These are phyloP conservation scores for Aspergillus sp. DNA, from an alignment of 2,329 filamentous ascomycete species.

Conservation along the genomic window DNA sequence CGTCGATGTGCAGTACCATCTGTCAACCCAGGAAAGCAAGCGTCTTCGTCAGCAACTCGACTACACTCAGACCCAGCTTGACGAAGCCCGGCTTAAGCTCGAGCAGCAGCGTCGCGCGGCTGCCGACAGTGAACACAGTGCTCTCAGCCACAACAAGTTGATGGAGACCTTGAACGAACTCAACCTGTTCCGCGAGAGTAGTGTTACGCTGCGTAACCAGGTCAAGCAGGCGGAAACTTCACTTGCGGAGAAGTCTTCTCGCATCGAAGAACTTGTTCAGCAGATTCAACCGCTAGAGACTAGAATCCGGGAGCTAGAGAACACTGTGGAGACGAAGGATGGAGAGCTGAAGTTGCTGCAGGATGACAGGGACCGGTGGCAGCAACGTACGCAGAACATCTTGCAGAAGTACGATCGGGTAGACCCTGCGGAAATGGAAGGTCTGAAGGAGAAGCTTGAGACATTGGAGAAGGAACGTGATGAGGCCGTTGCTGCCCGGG, in stretches of 20 bases:
- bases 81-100: conserved; percentile 84
- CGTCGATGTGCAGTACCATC: conserved; percentile 90
- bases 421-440: conserved; percentile 89
- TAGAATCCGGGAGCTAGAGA: conserved; percentile 79
- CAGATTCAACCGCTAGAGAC: conserved; percentile 81
- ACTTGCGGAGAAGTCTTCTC: conserved; percentile 71
- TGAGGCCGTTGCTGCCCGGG: conserved; percentile 60
- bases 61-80: conserved; percentile 82
- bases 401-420: conserved; percentile 94
- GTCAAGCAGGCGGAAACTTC: conserved; percentile 75
- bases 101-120: conserved; percentile 82
- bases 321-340: conserved; percentile 75
- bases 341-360: conserved; percentile 87
- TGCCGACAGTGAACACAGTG: conserved; percentile 70
- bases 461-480: conserved; percentile 67
- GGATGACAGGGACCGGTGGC: conserved; percentile 90
- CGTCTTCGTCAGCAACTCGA: conserved; percentile 87
- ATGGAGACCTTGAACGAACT: conserved; percentile 95
- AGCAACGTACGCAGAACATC: conserved; percentile 93
- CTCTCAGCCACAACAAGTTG: conserved; percentile 81
- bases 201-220: conserved; percentile 84
- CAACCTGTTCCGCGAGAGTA: conserved; percentile 94
- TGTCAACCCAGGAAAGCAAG: conserved; percentile 84
- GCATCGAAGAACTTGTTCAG: conserved; percentile 71
- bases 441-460: conserved; percentile 76